Evolutionary conservation across 2,329 filamentous ascomycete genomes (phyloP).

Genomic region (Claviceps paspali): DNA sequence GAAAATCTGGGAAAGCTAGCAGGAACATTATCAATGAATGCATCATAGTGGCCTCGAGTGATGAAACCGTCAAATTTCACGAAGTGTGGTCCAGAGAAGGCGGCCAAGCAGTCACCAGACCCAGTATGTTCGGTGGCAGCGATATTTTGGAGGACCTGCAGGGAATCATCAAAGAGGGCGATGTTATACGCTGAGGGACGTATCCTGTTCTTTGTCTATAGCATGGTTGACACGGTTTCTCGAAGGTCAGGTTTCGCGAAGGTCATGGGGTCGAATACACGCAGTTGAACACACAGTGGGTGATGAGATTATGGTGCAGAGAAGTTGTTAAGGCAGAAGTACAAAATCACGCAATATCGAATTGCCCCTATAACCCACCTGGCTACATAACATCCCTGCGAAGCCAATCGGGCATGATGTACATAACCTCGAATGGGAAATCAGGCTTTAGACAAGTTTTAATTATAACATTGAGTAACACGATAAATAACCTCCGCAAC

Average conservation of each 20-base stretch:
- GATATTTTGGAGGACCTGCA: conserved; percentile 72
- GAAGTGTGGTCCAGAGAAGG: conserved; percentile 69
- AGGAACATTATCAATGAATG: conserved; percentile 32
- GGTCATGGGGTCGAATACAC: not conserved
- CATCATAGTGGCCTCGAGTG: conserved; percentile 81
- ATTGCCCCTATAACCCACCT: too few relatives aligned
- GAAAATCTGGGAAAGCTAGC: conserved; percentile 11
- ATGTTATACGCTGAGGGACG: conserved; percentile 47
- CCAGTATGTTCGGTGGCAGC: conserved; percentile 61
- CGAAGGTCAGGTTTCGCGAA: too few relatives aligned
- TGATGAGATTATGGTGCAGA: too few relatives aligned
- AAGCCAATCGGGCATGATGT: too few relatives aligned
- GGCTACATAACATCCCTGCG: too few relatives aligned
- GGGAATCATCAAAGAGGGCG: conserved; percentile 60
- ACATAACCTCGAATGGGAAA: too few relatives aligned
- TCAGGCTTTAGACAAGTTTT: too few relatives aligned
- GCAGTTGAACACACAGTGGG: too few relatives aligned
- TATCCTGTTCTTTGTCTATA: not conserved
- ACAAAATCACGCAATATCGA: too few relatives aligned
- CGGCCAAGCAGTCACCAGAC: conserved; percentile 34
- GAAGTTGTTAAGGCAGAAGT: too few relatives aligned
- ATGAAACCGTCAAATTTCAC: conserved; percentile 88
- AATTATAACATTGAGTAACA: too few relatives aligned
- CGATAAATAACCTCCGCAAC: too few relatives aligned
- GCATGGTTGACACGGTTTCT: not conserved